These are phyloP conservation scores for Phyllosticta capitalensis DNA, from an alignment of 2,329 filamentous ascomycete species.

Conservation along the genomic window DNA sequence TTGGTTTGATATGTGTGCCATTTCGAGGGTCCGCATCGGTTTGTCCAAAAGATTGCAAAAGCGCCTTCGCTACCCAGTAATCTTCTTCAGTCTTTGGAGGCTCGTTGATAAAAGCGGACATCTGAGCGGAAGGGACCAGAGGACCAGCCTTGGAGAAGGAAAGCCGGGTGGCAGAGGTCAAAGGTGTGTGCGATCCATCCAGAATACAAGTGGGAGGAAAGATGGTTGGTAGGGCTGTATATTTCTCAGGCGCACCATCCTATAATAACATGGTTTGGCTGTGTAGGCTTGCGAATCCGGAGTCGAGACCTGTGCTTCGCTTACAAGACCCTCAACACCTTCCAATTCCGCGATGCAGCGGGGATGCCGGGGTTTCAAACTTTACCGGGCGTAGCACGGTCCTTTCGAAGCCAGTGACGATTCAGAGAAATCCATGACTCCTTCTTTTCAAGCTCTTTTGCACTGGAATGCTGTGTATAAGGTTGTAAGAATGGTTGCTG, in stretches of 20 bases:
- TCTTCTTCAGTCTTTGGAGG: conserved; percentile 20
- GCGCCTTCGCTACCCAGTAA: conserved; percentile 21
- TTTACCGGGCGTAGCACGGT: background rate
- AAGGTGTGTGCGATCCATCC: background rate
- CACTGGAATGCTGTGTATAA: background rate
- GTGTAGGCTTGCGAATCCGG: background rate
- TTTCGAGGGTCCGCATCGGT: conserved; percentile 15
- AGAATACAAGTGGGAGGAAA: background rate
- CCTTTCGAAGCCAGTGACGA: background rate
- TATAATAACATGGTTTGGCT: background rate
- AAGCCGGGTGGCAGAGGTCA: background rate
- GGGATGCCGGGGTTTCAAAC: background rate
- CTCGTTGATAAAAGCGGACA: conserved; percentile 14
- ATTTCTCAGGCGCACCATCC: background rate
- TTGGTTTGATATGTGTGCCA: conserved; percentile 7
- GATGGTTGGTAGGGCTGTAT: background rate
- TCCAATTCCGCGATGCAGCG: background rate
- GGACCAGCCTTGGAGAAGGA: background rate
- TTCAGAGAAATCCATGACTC: background rate
- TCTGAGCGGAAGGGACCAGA: background rate
- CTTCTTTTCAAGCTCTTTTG: too few relatives aligned
- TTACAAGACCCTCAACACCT: background rate
- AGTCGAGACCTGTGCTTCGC: background rate
- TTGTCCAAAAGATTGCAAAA: conserved; percentile 16
- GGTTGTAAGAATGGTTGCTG: background rate